Base-by-base conservation (phyloP, 2,329 filamentous ascomycete genomes). In the Graphilbum ipis-grandicollis region DNA sequence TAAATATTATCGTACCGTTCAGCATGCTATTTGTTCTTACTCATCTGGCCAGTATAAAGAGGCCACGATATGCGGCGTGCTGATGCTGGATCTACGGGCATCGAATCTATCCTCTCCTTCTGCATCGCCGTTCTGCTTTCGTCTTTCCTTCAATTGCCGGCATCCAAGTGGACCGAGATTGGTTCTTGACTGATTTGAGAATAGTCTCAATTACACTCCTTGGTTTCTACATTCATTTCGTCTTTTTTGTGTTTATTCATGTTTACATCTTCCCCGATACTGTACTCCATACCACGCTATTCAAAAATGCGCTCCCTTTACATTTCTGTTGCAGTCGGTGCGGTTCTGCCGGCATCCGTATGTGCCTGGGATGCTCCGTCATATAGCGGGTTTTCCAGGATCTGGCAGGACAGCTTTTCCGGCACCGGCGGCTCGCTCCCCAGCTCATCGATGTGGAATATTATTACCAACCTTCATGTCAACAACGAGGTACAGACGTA, bases 401-500 rank as follows among this genome's bases (percentile, higher is more conserved):
- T 61, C 39, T 69, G 63, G 62, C 47, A 56, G 31, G 65, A 68
- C 17, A 52, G 45, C 17, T 69, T 69, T 43, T 23, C 45, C 18
- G 63, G 63, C 10, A 38, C 51, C 8, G 49, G 56, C 13, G 63
- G 60, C 6, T 44, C 48, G 13, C 37, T 49, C 9, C 56, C 59
- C 31, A 56, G 60, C 48, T 19, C 44, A 5, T 43, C 47, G 31
- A 57, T 50, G 41, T 70, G 66, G 66, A 61, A 63, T 49, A 56
- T 61, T 44, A 56, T 62, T 43, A 55, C 56, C 25, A 49, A 62
- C 46, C 44, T 63, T n/a, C 49, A 57, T 41, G 56, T 59, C 47
- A 69, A 70, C 54, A 54, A 57, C 45, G 65, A 70, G 50, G 48
- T 57, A 34, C 56, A 70, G 50, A 52, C 52, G 4, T 70, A 70